Percentiles rank a stretch among this genome's conserved stretches.
Conservation (phyloP, 345 rosid species). For the Syzygium jambos region DNA sequence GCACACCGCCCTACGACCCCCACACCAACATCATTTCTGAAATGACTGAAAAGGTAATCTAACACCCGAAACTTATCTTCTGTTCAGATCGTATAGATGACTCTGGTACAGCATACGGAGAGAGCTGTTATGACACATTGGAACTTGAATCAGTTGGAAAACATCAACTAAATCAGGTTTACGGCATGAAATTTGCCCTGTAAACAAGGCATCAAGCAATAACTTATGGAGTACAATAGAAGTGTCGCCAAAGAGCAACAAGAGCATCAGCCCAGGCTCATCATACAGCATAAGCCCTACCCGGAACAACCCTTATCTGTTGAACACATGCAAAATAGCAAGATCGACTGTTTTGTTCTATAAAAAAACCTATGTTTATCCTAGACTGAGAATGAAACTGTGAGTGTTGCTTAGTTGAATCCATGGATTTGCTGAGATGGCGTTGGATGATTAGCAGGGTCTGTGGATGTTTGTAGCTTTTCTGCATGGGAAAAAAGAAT, state of each 20-base stretch:
- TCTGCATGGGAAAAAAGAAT: not conserved
- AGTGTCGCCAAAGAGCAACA: conserved; percentile 80
- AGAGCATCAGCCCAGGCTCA: conserved; percentile 75
- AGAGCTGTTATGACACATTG: no score
- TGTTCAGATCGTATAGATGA: no score
- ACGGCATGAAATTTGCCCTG: not conserved
- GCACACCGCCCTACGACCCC: no score
- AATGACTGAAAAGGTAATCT: no score
- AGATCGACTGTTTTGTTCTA: not conserved
- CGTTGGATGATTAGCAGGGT: not conserved
- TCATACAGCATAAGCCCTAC: conserved; percentile 63
- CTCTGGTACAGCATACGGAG: no score
- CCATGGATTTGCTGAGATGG: not conserved
- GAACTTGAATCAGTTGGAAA: no score
- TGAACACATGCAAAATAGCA: not conserved
- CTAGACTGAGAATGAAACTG: not conserved
- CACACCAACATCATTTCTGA: no score
- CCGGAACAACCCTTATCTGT: conserved; percentile 70
- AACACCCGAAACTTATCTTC: no score
- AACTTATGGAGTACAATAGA: conserved; percentile 85
- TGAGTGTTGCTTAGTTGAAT: not conserved
- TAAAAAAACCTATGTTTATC: not conserved
- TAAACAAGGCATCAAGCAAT: not conserved
- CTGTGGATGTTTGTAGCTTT: not conserved
- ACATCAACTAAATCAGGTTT: not conserved